Evolutionary conservation across 306 rosid genomes (phyloP).

Genomic region (Prinsepia uniflora): DNA sequence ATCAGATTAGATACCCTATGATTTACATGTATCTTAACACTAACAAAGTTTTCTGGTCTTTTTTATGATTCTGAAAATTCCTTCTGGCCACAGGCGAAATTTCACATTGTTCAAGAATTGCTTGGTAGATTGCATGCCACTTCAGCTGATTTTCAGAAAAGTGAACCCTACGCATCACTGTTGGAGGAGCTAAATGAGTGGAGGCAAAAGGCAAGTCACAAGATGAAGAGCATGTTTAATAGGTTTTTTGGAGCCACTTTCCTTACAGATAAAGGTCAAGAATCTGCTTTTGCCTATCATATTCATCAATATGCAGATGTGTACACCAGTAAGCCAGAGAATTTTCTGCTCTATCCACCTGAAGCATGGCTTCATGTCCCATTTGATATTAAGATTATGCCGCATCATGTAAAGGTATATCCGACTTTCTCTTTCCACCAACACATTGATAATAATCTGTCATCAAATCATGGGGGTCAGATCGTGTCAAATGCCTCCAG

Average conservation of each 20-base stretch:
- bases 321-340: slow-evolving; percentile 96
- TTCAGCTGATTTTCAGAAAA: slow-evolving; percentile 41
- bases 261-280: slow-evolving; percentile 86
- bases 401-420: slow-evolving; percentile 89
- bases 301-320: slow-evolving; percentile 98
- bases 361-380: slow-evolving; percentile 97
- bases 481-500: not conserved
- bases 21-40: too few relatives aligned
- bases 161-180: slow-evolving; percentile 48
- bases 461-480: too few relatives aligned
- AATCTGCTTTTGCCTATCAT: slow-evolving; percentile 91
- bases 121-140: slow-evolving; percentile 85
- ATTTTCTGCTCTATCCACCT: slow-evolving; percentile 71
- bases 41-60: slow-evolving; percentile 17
- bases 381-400: slow-evolving; percentile 90
- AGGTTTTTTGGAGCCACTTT: slow-evolving; percentile 87
- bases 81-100: slow-evolving; percentile 65
- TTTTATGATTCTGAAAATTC: slow-evolving; percentile 20
- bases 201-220: slow-evolving; percentile 57
- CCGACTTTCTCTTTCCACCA: slow-evolving; percentile 5
- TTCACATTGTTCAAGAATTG: slow-evolving; percentile 79
- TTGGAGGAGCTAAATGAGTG: slow-evolving; percentile 65
- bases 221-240: slow-evolving; percentile 81
- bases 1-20: too few relatives aligned
- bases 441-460: not conserved